Conservation (phyloP, 345 rosid genomes). For the Orychophragmus violaceus region DNA sequence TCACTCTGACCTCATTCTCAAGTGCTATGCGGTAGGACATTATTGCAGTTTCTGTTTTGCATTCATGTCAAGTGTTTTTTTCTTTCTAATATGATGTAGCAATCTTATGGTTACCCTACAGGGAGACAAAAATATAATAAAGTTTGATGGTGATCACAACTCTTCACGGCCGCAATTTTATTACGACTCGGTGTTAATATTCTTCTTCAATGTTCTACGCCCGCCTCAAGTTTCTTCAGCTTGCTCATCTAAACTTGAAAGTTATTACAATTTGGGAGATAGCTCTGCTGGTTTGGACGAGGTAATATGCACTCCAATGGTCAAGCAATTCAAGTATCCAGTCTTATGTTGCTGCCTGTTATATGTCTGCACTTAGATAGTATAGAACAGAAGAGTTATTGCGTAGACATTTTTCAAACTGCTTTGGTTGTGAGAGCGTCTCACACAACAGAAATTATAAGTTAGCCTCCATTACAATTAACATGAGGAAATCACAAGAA, state of each 20-base stretch:
- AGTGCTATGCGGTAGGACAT: slow-evolving; percentile 58
- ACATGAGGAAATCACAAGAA: neutral
- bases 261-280: slow-evolving; percentile 67
- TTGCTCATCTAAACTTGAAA: slow-evolving; percentile 62
- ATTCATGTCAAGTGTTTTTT: neutral
- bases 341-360: neutral
- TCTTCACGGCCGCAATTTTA: slow-evolving; percentile 86
- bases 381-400: slow-evolving; percentile 1
- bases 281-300: slow-evolving; percentile 55
- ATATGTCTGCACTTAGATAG: neutral
- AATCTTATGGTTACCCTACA: slow-evolving; percentile 31
- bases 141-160: slow-evolving; percentile 95
- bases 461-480: slow-evolving; percentile 7
- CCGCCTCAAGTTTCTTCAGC: slow-evolving; percentile 65
- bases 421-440: too few species aligned
- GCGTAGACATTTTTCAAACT: neutral
- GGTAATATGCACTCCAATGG: slow-evolving; percentile 39
- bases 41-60: neutral
- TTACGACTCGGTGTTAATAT: slow-evolving; percentile 89
- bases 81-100: neutral
- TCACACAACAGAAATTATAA: neutral
- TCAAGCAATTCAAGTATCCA: neutral
- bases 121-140: slow-evolving; percentile 96
- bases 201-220: slow-evolving; percentile 81
- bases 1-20: slow-evolving; percentile 76